These are phyloP conservation scores for Xylariomycetidae sp. DNA, from an alignment of 2,329 filamentous ascomycete species.

Conservation along the genomic window DNA sequence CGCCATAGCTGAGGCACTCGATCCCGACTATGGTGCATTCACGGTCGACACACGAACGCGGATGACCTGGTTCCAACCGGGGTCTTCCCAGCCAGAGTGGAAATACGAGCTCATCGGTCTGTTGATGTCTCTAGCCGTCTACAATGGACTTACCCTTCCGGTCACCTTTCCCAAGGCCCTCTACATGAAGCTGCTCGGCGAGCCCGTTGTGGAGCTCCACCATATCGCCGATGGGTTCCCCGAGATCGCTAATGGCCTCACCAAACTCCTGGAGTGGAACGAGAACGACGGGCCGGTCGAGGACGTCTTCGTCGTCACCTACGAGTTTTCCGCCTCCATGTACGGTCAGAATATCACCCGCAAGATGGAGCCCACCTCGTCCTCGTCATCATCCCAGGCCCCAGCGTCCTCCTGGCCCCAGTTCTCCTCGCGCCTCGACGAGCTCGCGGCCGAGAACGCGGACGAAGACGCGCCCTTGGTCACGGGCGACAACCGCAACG, in stretches of 20 bases:
- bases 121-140: conserved; percentile 83
- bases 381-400: too few species aligned
- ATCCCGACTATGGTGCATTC: conserved; percentile 76
- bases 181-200: conserved; percentile 72
- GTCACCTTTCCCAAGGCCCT: conserved; percentile 82
- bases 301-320: conserved; percentile 78
- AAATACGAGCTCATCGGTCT: conserved; percentile 88
- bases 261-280: conserved; percentile 69
- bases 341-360: conserved; percentile 54
- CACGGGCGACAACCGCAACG: conserved; percentile 71
- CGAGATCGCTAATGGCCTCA: conserved; percentile 69
- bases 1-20: conserved; percentile 72
- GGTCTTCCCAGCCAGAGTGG: conserved; percentile 76
- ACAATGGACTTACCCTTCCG: conserved; percentile 88
- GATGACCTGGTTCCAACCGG: conserved; percentile 84
- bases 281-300: conserved; percentile 70
- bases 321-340: conserved; percentile 70
- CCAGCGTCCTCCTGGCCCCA: conserved; percentile 52
- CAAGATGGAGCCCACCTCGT: conserved; percentile 47
- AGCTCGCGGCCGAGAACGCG: conserved; percentile 33
- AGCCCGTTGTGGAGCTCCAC: conserved; percentile 64
- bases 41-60: conserved; percentile 69
- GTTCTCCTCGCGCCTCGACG: conserved; percentile 33
- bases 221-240: conserved; percentile 88
- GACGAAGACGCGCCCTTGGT: conserved; percentile 68